Conservation (phyloP, 345 rosid genomes). For the Eucalyptus sp. region DNA sequence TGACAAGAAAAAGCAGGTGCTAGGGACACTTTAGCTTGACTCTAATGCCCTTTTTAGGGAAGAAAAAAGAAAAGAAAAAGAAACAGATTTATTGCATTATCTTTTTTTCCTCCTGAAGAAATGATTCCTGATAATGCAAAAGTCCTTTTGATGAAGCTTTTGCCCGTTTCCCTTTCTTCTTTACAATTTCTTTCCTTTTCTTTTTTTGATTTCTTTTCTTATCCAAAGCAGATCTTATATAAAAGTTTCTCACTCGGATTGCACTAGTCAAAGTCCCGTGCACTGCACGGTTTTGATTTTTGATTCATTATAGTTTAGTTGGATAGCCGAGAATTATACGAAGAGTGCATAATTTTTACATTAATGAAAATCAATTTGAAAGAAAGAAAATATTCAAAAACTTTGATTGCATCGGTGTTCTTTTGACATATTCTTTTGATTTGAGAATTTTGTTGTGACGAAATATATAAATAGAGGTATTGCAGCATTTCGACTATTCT, state of each 20-base stretch:
- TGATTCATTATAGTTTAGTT: neutral
- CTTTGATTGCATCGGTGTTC: neutral
- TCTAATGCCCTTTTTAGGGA: neutral
- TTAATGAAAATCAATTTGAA: neutral
- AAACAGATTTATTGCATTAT: neutral
- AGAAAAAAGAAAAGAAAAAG: neutral
- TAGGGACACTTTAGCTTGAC: neutral
- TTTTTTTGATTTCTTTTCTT: neutral
- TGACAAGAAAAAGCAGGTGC: neutral
- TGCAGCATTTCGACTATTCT: neutral
- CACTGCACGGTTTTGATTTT: neutral
- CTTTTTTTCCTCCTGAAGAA: neutral
- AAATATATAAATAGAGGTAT: neutral
- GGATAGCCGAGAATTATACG: neutral
- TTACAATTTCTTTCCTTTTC: neutral
- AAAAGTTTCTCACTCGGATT: neutral
- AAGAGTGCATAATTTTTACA: neutral
- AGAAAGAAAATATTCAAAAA: neutral
- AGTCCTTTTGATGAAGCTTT: neutral
- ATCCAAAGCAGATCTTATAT: neutral
- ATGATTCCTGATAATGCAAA: neutral
- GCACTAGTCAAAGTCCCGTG: neutral
- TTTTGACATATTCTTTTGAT: neutral
- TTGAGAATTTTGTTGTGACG: neutral
- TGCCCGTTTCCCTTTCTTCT: neutral